Percentiles rank a stretch among this genome's conserved stretches.
phyloP scores from a whole-genome alignment of 2,329 filamentous ascomycete genomes.

The Aspergillus novoparasiticus region DNA sequence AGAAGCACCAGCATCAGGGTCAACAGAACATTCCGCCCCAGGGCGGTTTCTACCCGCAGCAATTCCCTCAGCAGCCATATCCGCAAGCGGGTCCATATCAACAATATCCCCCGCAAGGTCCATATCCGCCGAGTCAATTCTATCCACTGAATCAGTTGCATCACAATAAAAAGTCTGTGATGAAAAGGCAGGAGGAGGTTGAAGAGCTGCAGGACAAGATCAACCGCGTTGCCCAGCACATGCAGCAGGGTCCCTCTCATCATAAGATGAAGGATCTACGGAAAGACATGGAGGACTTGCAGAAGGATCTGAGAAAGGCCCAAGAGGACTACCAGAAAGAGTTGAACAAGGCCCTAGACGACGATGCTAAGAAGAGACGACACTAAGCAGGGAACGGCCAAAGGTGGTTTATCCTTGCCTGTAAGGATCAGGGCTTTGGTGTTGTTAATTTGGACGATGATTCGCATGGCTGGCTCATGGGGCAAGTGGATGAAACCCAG shows the following conservation, averaged over 20 bases:
- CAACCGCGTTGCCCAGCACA: not conserved
- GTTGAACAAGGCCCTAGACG: not conserved
- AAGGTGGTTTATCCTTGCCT: not conserved
- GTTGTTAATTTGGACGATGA: not conserved
- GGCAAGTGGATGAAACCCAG: no score
- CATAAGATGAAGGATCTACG: not conserved
- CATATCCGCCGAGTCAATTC: not conserved
- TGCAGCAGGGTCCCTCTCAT: not conserved
- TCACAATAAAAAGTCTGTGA: not conserved
- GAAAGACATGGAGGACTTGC: not conserved
- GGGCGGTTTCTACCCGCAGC: not conserved
- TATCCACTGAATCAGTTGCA: not conserved
- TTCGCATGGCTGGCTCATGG: no score
- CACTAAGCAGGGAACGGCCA: not conserved
- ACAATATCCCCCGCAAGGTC: not conserved
- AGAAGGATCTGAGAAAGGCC: not conserved
- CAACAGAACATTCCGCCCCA: not conserved
- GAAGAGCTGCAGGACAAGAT: not conserved
- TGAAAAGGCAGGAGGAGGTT: not conserved
- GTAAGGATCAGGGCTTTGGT: not conserved
- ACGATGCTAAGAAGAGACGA: not conserved
- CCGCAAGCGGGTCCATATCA: not conserved
- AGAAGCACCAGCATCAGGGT: not conserved
- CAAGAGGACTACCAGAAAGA: not conserved
- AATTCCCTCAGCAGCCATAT: not conserved